Percentiles rank a stretch among this genome's conserved stretches.
Evolutionary conservation across 148 eudicot species (phyloP).

Genomic region (Amaranthus hypochondriacus): DNA sequence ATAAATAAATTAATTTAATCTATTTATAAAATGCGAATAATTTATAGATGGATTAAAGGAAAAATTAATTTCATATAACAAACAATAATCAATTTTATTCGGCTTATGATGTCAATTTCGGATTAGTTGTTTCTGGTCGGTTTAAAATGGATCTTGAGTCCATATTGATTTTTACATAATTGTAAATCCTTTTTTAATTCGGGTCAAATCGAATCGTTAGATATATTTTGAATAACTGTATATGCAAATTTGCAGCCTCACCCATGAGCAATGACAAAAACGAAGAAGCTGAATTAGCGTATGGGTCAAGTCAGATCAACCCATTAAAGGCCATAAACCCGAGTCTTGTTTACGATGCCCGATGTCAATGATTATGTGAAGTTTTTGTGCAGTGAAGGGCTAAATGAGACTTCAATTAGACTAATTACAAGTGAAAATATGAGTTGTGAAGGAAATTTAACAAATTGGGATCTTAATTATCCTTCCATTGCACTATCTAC

Average conservation of each 20-base stretch:
- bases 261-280: slow-evolving; percentile 22
- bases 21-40: too few species aligned
- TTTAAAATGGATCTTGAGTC: too few species aligned
- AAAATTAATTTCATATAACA: too few species aligned
- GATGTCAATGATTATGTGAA: slow-evolving; percentile 24
- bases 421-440: slow-evolving; percentile 21
- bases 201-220: too few species aligned
- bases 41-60: too few species aligned
- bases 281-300: slow-evolving; percentile 31
- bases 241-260: slow-evolving; percentile 19
- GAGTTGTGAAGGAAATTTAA: not conserved
- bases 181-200: too few species aligned
- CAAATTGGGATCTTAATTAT: slow-evolving; percentile 31
- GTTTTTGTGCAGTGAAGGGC: slow-evolving; percentile 35
- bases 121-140: too few species aligned
- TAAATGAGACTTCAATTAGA: slow-evolving; percentile 1
- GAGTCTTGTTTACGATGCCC: slow-evolving; percentile 32
- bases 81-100: too few species aligned
- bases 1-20: too few species aligned
- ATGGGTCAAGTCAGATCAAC: slow-evolving; percentile 36
- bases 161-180: too few species aligned
- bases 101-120: too few species aligned
- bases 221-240: not conserved
- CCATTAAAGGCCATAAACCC: slow-evolving; percentile 30
- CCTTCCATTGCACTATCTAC: slow-evolving; percentile 31